Conservation (phyloP, 2,329 filamentous ascomycete genomes). For the Fusarium torreyae region DNA sequence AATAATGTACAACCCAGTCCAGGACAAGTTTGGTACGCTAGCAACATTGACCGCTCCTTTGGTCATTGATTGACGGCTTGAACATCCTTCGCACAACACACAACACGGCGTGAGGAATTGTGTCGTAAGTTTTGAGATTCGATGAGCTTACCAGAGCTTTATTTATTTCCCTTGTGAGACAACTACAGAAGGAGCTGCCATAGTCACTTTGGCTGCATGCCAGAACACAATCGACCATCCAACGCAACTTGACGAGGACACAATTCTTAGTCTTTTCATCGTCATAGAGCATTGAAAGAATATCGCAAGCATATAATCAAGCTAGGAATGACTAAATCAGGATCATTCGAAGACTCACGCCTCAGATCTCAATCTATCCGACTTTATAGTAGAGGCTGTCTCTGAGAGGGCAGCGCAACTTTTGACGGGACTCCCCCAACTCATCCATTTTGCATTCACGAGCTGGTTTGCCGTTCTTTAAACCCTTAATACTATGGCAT, state of each 20-base stretch:
- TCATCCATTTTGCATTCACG: constrained; percentile 51
- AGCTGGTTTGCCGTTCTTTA: constrained; percentile 55
- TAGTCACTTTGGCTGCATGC: constrained; percentile 15
- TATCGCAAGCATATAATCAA: constrained; percentile 42
- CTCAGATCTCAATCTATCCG: constrained; percentile 45
- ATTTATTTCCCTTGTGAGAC: constrained; percentile 38
- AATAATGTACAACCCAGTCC: constrained; percentile 1
- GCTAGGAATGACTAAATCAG: not conserved
- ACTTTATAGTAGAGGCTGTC: constrained; percentile 50
- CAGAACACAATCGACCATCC: constrained; percentile 28
- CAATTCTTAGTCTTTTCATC: constrained; percentile 48
- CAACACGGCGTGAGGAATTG: constrained; percentile 13
- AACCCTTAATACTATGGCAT: constrained; percentile 61
- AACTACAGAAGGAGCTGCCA: constrained; percentile 26
- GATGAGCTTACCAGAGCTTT: constrained; percentile 25
- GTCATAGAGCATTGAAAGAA: constrained; percentile 50
- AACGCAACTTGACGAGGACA: constrained; percentile 31
- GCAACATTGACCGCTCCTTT: constrained; percentile 14
- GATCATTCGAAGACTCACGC: constrained; percentile 1
- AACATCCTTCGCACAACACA: constrained; percentile 34
- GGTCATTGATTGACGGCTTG: constrained; percentile 34
- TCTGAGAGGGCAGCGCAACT: constrained; percentile 58
- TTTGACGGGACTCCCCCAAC: constrained; percentile 56
- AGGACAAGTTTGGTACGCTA: not conserved
- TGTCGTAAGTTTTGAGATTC: constrained; percentile 21